Evolutionary conservation across 306 rosid species (phyloP), one percentile per base, ranked within the genome.

Genomic region (Begonia fuchsioides): DNA sequence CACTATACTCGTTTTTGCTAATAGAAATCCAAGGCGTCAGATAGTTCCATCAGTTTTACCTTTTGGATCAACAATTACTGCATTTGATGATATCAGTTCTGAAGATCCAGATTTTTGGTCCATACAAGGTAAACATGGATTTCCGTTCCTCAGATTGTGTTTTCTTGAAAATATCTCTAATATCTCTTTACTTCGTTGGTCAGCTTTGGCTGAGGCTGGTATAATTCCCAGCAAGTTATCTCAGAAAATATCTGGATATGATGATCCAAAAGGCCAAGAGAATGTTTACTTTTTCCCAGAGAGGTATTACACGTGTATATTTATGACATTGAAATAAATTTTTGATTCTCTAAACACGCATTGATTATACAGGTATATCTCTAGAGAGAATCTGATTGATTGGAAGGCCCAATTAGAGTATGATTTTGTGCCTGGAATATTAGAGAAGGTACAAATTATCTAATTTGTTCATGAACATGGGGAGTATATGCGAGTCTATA

Each of bases 191-290:
- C 44, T 26, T 59, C 64, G 45, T 11, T 51, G 19, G 64, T 58
- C 68, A 88, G 97, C 72, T 53, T 55, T 90, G 46, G 97, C 97
- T 16, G 97, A 90, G 72, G 80, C 92, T 50, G 95, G 97, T 70
- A 65, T 84, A 39, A 16, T 79, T 66, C 77, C 77, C 58, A 90
- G 95, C 82, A 90, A 79, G 69, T 69, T 90, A 67, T 75, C 75
- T 44, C 61, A 53, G 60, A 66, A 51, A 55, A 55, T 55, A 63
- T 66, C 55, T 12, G 55, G 32, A 58, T 52, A 44, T 61, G 51
- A 52, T 64, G 74, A 62, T 56, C 52, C 53, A 54, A 68, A 56
- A n/a, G 16, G 38, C 50, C 72, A 58, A 53, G 75, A 52, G 43
- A 61, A 56, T 40, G 43, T 39, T 18, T 58, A 43, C 2, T 78